Percentiles rank a stretch among this genome's conserved stretches.
Conservation (phyloP, 257 asterid species). For the Solanum pimpinellifolium region DNA sequence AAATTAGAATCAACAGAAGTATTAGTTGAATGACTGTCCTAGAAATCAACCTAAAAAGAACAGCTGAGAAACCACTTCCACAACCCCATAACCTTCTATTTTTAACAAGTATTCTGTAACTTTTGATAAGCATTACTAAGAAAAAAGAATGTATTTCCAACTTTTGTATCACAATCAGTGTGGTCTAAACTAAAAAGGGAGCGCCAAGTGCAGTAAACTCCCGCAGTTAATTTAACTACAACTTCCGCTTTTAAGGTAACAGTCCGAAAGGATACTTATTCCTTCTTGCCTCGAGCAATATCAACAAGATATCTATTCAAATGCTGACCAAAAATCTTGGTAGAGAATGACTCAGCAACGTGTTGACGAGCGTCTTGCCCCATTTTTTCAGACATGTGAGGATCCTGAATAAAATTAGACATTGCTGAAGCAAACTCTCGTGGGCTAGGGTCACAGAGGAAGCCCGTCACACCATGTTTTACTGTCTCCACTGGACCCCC, state of each 20-base stretch:
- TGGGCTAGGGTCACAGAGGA: conserved; percentile 70
- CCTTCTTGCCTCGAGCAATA: conserved; percentile 43
- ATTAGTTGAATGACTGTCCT: background rate
- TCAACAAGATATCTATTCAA: conserved; percentile 53
- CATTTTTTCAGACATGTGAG: conserved; percentile 53
- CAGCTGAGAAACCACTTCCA: background rate
- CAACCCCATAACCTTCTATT: background rate
- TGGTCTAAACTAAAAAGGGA: background rate
- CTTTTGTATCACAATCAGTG: background rate
- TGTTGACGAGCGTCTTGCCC: conserved; percentile 65
- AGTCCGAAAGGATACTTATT: background rate
- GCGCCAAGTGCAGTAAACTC: background rate
- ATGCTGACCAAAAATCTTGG: conserved; percentile 64
- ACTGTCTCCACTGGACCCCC: conserved; percentile 93
- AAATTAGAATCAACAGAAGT: background rate
- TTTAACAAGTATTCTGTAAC: background rate
- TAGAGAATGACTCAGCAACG: conserved; percentile 56
- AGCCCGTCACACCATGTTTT: conserved; percentile 63
- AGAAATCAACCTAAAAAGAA: background rate
- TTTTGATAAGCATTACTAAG: background rate
- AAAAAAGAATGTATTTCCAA: background rate
- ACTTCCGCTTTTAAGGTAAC: background rate
- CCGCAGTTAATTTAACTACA: background rate
- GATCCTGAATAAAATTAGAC: conserved; percentile 56
- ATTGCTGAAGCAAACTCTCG: conserved; percentile 65